A percentile compares a stretch with the other conserved stretches of the same genome.
phyloP scores from a whole-genome alignment of 257 asterid genomes.

The Marsdenia floribunda region DNA sequence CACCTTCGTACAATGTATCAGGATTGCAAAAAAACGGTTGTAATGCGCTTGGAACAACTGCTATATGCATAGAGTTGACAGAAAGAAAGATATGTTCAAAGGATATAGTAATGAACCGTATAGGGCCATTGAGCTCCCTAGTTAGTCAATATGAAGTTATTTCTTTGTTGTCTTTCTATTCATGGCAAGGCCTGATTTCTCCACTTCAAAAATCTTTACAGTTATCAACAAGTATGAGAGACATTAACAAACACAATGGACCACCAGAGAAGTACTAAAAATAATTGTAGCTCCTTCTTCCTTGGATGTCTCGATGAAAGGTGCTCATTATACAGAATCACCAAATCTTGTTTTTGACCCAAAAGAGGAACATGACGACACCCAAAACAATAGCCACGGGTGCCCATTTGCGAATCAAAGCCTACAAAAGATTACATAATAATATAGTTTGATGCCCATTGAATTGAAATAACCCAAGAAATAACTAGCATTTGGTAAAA shows the following conservation, averaged over 20 bases:
- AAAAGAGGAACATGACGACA: slow-evolving; percentile 75
- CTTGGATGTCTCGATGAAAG: neutral
- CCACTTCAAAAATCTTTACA: neutral
- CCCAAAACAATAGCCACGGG: slow-evolving; percentile 87
- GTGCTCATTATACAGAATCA: slow-evolving; percentile 29
- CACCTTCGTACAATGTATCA: neutral
- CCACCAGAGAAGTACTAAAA: neutral
- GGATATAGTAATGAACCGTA: neutral
- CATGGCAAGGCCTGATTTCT: slow-evolving; percentile 4
- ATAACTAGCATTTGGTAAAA: neutral
- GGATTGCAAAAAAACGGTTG: neutral
- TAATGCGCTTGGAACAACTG: neutral
- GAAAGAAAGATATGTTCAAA: neutral
- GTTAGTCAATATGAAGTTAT: neutral
- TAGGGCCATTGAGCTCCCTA: neutral
- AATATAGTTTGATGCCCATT: slow-evolving; percentile 2
- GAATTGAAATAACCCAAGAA: slow-evolving; percentile 9
- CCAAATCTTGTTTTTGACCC: slow-evolving; percentile 84
- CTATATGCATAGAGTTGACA: neutral
- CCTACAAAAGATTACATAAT: slow-evolving; percentile 35
- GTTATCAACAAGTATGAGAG: too few relatives aligned
- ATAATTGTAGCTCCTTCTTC: neutral
- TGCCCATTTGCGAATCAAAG: slow-evolving; percentile 91
- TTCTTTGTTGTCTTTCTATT: neutral
- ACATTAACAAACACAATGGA: neutral